Evolutionary conservation across 768 basidiomycete species (phyloP).

Genomic region (Boletus edulis): DNA sequence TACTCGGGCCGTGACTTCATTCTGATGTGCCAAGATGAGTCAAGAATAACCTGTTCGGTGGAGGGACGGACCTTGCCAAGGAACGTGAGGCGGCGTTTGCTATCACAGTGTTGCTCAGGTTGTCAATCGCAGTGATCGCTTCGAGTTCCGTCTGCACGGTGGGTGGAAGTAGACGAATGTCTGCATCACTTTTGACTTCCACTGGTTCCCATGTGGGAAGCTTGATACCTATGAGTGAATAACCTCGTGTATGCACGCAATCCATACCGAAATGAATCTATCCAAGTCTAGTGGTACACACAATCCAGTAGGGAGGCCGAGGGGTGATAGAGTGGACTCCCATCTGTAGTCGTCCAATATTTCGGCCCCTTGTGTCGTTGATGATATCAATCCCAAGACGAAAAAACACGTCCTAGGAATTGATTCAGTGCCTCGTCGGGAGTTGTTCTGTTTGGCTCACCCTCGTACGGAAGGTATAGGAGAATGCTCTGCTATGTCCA

Average conservation of each 20-base stretch:
- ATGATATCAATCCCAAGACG: constrained; percentile 88
- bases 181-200: constrained; percentile 28
- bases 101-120: constrained; percentile 93
- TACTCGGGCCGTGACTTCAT: constrained; percentile 79
- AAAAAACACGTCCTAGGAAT: constrained; percentile 89
- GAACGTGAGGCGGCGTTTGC: constrained; percentile 93
- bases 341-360: constrained; percentile 90
- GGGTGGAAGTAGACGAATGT: constrained; percentile 60
- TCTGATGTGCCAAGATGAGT: constrained; percentile 35
- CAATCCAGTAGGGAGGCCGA: constrained; percentile 85
- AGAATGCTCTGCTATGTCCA: constrained; percentile 90
- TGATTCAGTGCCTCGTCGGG: constrained; percentile 6
- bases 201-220: constrained; percentile 64
- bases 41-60: not conserved
- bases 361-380: constrained; percentile 89
- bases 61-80: constrained; percentile 64
- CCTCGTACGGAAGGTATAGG: constrained; percentile 89
- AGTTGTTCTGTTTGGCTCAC: constrained; percentile 41
- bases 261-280: constrained; percentile 72
- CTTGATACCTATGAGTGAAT: constrained; percentile 37
- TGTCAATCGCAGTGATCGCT: constrained; percentile 86
- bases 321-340: constrained; percentile 85
- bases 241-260: not conserved
- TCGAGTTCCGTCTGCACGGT: constrained; percentile 72
- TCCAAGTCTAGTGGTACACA: constrained; percentile 87